A percentile compares a stretch with the other conserved stretches of the same genome.
phyloP scores from a whole-genome alignment of 164 flowering plant species.

The Kalanchoe fedtschenkoi region DNA sequence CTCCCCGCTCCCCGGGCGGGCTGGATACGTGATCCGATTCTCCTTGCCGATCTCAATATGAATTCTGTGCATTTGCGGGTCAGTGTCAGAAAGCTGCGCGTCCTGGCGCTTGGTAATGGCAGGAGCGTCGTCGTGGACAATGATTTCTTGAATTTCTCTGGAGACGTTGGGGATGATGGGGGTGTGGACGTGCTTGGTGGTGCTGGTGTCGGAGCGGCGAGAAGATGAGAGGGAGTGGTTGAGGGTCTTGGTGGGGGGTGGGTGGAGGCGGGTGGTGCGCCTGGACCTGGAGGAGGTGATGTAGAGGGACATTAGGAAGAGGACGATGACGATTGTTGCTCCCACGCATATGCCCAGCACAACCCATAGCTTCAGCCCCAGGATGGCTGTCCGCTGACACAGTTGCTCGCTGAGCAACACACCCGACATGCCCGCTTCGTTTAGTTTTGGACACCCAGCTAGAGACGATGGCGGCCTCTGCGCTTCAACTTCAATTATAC shows the following conservation, averaged over 20 bases:
- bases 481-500: too few species aligned
- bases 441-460: too few species aligned
- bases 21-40: conserved; percentile 43
- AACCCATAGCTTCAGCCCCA: conserved; percentile 64
- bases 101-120: background rate
- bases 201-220: conserved; percentile 26
- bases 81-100: conserved; percentile 9
- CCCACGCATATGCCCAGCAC: conserved; percentile 65
- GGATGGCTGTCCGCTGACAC: conserved; percentile 56
- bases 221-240: background rate
- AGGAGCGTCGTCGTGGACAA: conserved; percentile 19
- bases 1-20: conserved; percentile 26
- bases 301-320: conserved; percentile 68
- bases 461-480: too few species aligned
- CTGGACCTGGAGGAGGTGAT: conserved; percentile 20
- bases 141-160: conserved; percentile 48
- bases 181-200: conserved; percentile 10
- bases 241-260: background rate
- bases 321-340: conserved; percentile 54
- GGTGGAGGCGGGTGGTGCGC: background rate
- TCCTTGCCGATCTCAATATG: conserved; percentile 47
- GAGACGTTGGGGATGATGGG: conserved; percentile 39
- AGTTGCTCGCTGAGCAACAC: conserved; percentile 51
- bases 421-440: conserved; percentile 35
- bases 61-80: conserved; percentile 21